phyloP scores from a whole-genome alignment of 2,329 filamentous ascomycete genomes.

The Trichophyton verrucosum region DNA sequence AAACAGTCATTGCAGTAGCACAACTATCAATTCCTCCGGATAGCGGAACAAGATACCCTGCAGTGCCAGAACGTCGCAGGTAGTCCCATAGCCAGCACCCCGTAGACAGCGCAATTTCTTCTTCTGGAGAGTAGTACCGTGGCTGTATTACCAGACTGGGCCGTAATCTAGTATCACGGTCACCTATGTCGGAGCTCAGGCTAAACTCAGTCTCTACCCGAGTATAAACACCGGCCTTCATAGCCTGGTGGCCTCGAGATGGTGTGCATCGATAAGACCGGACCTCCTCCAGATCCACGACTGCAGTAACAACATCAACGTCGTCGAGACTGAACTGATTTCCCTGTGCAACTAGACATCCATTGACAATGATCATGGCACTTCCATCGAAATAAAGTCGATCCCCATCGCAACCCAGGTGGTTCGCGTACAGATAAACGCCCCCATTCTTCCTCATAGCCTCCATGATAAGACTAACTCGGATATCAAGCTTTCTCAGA shows the following conservation, averaged over 20 bases:
- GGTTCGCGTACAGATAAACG: conserved; percentile 45
- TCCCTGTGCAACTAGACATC: conserved; percentile 23
- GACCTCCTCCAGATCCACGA: conserved; percentile 58
- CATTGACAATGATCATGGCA: conserved; percentile 50
- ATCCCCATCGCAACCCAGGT: conserved; percentile 44
- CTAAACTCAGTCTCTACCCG: conserved; percentile 21
- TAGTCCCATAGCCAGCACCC: conserved; percentile 24
- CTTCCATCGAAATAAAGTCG: conserved; percentile 48
- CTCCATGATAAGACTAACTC: conserved; percentile 51
- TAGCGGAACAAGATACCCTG: conserved; percentile 23
- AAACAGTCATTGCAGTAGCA: conserved; percentile 22
- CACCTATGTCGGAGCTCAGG: conserved; percentile 16
- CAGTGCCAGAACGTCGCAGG: conserved; percentile 18
- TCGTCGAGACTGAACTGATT: conserved; percentile 38
- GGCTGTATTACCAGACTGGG: conserved; percentile 14
- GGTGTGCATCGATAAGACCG: conserved; percentile 26
- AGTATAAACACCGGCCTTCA: conserved; percentile 16
- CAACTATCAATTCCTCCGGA: conserved; percentile 25
- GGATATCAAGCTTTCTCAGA: conserved; percentile 52
- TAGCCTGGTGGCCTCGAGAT: conserved; percentile 21
- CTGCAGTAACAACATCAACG: conserved; percentile 52
- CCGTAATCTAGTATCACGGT: conserved; percentile 10
- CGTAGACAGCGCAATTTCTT: conserved; percentile 18
- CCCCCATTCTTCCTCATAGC: conserved; percentile 38
- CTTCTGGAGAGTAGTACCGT: conserved; percentile 17